These are phyloP conservation scores for Curvularia sp. DNA, from an alignment of 2,329 filamentous ascomycete genomes.

Conservation along the genomic window DNA sequence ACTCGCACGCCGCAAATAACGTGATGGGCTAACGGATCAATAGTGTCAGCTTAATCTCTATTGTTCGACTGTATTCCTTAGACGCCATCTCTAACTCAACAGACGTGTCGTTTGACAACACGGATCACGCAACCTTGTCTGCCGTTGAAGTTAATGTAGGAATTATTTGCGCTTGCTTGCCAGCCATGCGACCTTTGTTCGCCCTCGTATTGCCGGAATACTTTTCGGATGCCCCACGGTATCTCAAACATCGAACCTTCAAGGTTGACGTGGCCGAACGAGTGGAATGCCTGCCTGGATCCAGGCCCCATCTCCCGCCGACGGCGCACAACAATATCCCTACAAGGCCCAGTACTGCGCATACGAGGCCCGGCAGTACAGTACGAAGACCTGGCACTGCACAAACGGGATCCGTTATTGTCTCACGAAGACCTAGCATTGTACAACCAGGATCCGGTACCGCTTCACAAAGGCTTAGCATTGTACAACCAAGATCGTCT, in stretches of 20 bases:
- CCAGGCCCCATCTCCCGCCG: background rate
- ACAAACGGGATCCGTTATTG: background rate
- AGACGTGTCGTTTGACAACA: constrained; percentile 45
- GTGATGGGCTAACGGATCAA: constrained; percentile 11
- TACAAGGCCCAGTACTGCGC: background rate
- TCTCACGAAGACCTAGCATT: background rate
- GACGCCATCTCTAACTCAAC: constrained; percentile 36
- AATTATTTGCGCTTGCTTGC: constrained; percentile 48
- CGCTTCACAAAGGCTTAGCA: background rate
- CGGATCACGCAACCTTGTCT: constrained; percentile 41
- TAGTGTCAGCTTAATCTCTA: constrained; percentile 44
- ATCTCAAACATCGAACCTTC: constrained; percentile 17
- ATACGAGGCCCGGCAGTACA: background rate
- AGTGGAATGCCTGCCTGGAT: constrained; percentile 12
- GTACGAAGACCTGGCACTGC: background rate
- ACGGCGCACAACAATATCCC: background rate
- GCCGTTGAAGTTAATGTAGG: constrained; percentile 44
- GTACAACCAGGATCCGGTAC: background rate
- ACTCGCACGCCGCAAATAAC: background rate
- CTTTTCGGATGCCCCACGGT: constrained; percentile 32
- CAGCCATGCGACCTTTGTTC: constrained; percentile 44
- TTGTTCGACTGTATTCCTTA: constrained; percentile 44
- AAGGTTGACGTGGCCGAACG: constrained; percentile 37
- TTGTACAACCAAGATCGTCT: background rate
- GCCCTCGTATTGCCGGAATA: constrained; percentile 50